Evolutionary conservation across 331 rosid genomes (phyloP), one percentile per base, ranked within the genome.

Genomic region (Phaseolus coccineus): DNA sequence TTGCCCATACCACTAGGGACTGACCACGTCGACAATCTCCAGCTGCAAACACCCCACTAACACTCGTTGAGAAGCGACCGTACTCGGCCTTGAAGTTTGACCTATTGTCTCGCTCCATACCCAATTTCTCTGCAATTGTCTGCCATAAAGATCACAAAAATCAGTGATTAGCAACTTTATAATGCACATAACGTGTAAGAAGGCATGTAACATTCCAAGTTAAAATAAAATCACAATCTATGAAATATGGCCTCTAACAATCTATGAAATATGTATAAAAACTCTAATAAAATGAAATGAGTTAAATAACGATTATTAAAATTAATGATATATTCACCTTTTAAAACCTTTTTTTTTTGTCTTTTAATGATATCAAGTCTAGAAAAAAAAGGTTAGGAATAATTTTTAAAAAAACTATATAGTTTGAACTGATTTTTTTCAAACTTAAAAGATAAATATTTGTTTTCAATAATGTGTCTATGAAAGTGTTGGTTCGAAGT

Each of bases 21-120:
- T 96, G 99, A 37, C 99, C 98, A 0, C 99, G 92, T 15, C 99
- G 93, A 77, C 99, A 96, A 79, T 96, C 99, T 3, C 99, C 98
- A 0, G 98, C 99, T 0, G 98, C 99, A 77, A 96, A 93, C 19
- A 96, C 81, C 3, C 97, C 98, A 0, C 90, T 86, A 4, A 85
- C 88, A 58, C 51, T 91, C 57, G 99, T 96, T 11, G 97, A 87
- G 87, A 96, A 96, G 19, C 89, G 96, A 14, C 98, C 98, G 47
- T 96, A 93, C 14, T 91, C 96, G 0, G 99, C 98, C 87, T 91
- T 93, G 84, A 86, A 84, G 86, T 91, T 96, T 46, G 99, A 96
- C 80, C 98, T 78, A 8, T 82, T 82, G 90, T 96, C 99, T n/a
- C 63, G 72, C 39, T 96, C 99, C 79, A 96, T 48, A 0, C 94